Evolutionary conservation across 306 rosid genomes (phyloP), one percentile per base, ranked within the genome.

Genomic region (Begonia peltatifolia): DNA sequence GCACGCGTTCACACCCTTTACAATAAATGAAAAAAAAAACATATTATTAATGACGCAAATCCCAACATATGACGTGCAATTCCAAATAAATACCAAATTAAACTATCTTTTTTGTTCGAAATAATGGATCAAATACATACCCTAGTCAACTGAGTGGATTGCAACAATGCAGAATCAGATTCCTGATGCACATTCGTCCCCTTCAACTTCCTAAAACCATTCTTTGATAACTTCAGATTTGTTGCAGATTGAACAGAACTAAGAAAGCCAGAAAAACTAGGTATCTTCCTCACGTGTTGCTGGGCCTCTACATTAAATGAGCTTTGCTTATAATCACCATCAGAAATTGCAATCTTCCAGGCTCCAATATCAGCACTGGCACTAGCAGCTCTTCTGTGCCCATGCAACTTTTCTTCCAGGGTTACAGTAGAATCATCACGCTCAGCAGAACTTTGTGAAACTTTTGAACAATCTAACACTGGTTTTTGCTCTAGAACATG

Each of bases 381-480:
- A 62, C 95, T 90, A 62, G 99, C 99, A 5, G 81, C 77, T 74
- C 94, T 83, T 66, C 94, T 86, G 71, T 86, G 95, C 48, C 94
- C 88, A 7, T 46, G 84, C 14, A 69, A 42, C 64, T 75, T 80
- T 35, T 75, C 87, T 44, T 67, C 80, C 57, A 46, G 51, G 36
- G 51, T 20, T 23, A 68, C 72, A 5, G 42, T 57, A 42, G 78
- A 63, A 57, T 58, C 38, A 30, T 30, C 67, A 67, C 17, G 30
- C 63, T 73, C 87, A 17, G 63, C 57, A 13, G 86, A 68, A 60
- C 50, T 56, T 6, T 2, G 56, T 2, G 70, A 63, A 48, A 63
- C 71, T 52, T 51, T 71, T 13, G 70, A 61, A 66, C 65, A 53
- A 55, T 66, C 72, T 18, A 53, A 64, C 12, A 53, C 52, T 0